These are phyloP conservation scores for Ilex paraguariensis DNA, from an alignment of 305 asterid species.

Conservation along the genomic window DNA sequence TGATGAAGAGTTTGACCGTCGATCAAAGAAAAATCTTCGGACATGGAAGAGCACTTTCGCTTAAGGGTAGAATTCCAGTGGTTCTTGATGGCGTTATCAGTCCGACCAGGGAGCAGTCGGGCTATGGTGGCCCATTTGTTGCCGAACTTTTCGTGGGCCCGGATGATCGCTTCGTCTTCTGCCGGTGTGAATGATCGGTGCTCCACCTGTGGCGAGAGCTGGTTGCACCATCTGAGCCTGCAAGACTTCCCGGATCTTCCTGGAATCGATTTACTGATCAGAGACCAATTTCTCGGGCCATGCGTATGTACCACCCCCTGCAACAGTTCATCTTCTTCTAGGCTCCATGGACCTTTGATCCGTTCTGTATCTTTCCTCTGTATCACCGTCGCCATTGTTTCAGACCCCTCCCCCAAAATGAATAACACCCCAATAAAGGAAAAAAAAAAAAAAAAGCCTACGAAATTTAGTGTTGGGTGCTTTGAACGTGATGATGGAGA, in stretches of 20 bases:
- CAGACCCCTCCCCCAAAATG: too few species aligned
- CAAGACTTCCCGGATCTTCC: conserved; percentile 51
- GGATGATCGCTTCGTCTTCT: conserved; percentile 36
- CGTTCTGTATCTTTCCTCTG: conserved; percentile 36
- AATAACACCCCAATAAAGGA: too few species aligned
- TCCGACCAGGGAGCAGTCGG: conserved; percentile 39
- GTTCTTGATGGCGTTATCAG: conserved; percentile 48
- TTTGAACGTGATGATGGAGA: conserved; percentile 16
- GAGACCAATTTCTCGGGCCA: conserved; percentile 47
- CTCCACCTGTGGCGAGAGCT: conserved; percentile 46
- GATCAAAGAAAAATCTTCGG: conserved; percentile 40
- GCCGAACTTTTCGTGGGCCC: conserved; percentile 42
- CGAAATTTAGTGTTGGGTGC: conserved; percentile 3
- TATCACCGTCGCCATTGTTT: conserved; percentile 21
- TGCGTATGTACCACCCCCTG: conserved; percentile 35
- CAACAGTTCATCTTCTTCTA: conserved; percentile 38
- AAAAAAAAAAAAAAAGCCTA: background rate
- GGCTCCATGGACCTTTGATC: conserved; percentile 58
- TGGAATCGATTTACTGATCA: conserved; percentile 41
- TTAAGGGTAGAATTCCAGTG: conserved; percentile 51
- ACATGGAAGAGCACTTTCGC: conserved; percentile 65
- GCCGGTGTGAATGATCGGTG: conserved; percentile 39
- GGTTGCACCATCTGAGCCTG: conserved; percentile 50
- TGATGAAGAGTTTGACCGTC: conserved; percentile 20
- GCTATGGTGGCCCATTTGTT: conserved; percentile 52